Base-by-base conservation (phyloP, 192 early-diverging fungal genomes). In the Umbelopsis isabellina region DNA sequence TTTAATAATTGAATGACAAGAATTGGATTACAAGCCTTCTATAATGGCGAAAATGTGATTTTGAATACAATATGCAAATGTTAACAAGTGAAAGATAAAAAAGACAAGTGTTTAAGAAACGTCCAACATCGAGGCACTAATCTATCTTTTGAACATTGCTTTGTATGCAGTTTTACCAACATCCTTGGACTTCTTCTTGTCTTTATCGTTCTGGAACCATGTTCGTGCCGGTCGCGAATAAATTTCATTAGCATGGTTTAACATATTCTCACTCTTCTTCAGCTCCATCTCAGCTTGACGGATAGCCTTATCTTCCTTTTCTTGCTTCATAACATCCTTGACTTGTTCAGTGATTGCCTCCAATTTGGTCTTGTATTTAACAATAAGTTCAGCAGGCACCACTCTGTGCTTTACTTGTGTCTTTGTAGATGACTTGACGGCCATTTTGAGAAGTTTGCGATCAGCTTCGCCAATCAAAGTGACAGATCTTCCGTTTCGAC, bases 401-500 rank as follows among this genome's bases (percentile, higher is more conserved):
- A 97, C 87, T 44, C 98, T 92, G 73, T 97, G 90, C 78, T 94
- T 95, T 41, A 98, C 90, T 72, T 88, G 87, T 65, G 89, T 84
- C 35, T 89, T 85, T 49, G 79, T 71, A 4, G 92, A 81, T 75
- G 93, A 92, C 79, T 97, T 97, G 50, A 99, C 85, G 0, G 95
- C 94, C 79, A 94, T 79, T 74, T 97, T 97, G 27, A 99, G 83
- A 72, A 99, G 83, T 71, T 90, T 91, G 53, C 98, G 90, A 75
- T 98, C 98, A n/a, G 87, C 69, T 81, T 99, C 98, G 72, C 93
- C 92, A 15, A 95, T 90, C 47, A 99, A 79, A 5, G 92, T 93
- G 13, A 99, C 93, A 12, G 98, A 89, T 20, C 93, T 85, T 78
- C 97, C 96, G 46, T 75, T 85, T 48, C 90, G 86, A 20, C 92